Evolutionary conservation across 768 basidiomycete genomes (phyloP), one percentile per base, ranked within the genome.

Genomic region (Ramaria rubella): DNA sequence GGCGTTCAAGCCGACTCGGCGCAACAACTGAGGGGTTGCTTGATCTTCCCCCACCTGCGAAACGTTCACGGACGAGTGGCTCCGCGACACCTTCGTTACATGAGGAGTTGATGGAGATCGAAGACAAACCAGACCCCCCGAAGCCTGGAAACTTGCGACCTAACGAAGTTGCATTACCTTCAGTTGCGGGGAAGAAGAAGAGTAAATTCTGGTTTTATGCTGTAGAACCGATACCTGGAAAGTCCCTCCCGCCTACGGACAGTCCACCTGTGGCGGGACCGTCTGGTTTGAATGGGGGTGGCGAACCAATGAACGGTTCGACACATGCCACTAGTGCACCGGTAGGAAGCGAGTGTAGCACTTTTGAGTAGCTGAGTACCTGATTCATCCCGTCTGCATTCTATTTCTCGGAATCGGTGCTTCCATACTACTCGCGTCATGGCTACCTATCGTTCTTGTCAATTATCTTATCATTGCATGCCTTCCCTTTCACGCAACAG

Each of bases 141-240:
- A 61, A 51, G 67, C 66, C 19, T 63, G 58, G 14, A 53, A 64
- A 33, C 33, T 65, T 88, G 60, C 89, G 84, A 65, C 80, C 86
- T 14, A 83, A 75, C 33, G 88, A 92, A 65, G 73, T 83, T 42
- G 85, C 85, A n/a, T 60, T 89, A 66, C 89, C 89, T 57, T 79
- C 85, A 58, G 76, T 89, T 23, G 82, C 80, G 31, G 88, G 89
- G 59, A 89, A 85, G 73, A 91, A 88, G 73, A 83, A 79, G 68
- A 91, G 90, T 65, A 90, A 87, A 64, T 91, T 84, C 67, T 90
- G 90, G 89, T 85, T 86, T 43, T 93, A 93, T 61, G 90, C 90
- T 19, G 87, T 92, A 24, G 90, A 92, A 62, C 86, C 88, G 1
- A 63, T 79, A 43, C 68, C 77, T 7, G 73, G 70, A 24, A 60